A percentile compares a stretch with the other conserved stretches of the same genome.
phyloP scores from a whole-genome alignment of 2,329 filamentous ascomycete genomes.

The Paecilomyces dactylethromorphus region DNA sequence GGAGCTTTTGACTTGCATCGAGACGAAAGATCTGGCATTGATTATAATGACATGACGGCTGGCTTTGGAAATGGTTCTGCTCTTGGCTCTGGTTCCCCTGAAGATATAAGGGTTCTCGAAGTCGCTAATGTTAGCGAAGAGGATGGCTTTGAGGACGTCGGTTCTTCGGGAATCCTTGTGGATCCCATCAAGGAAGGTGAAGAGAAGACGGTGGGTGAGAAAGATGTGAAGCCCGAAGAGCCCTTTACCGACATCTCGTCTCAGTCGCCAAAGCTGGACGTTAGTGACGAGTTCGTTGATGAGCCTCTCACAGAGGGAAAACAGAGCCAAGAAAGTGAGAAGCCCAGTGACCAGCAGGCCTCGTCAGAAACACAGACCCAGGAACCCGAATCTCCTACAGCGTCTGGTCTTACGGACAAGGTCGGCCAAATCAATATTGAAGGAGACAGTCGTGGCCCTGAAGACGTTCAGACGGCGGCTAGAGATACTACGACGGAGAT shows the following conservation, averaged over 20 bases:
- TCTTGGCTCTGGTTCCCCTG: conserved; percentile 45
- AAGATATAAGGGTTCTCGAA: conserved; percentile 64
- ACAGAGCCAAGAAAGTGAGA: conserved; percentile 7
- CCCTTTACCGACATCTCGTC: conserved; percentile 11
- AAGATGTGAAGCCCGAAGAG: conserved; percentile 15
- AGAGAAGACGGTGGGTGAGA: conserved; percentile 40
- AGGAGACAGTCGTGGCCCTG: conserved; percentile 48
- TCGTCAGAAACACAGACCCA: conserved; percentile 14
- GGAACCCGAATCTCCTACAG: conserved; percentile 44
- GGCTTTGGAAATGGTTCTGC: conserved; percentile 38
- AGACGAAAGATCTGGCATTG: conserved; percentile 47
- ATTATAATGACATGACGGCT: conserved; percentile 46
- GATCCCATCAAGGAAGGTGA: conserved; percentile 67
- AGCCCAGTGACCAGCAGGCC: conserved; percentile 10
- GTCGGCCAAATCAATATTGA: conserved; percentile 54
- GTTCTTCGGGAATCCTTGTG: conserved; percentile 60
- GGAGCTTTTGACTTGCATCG: conserved; percentile 56
- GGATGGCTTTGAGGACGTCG: conserved; percentile 90
- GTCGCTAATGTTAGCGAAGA: conserved; percentile 78
- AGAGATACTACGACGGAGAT: conserved; percentile 2
- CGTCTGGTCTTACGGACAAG: conserved; percentile 48
- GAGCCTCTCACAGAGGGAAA: conserved; percentile 66
- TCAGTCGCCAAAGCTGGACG: conserved; percentile 44
- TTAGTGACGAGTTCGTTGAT: conserved; percentile 68
- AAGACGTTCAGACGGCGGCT: conserved; percentile 22